A percentile compares a stretch with the other conserved stretches of the same genome.
phyloP scores from a whole-genome alignment of 2,329 filamentous ascomycete genomes.

The Colletotrichum costaricense region DNA sequence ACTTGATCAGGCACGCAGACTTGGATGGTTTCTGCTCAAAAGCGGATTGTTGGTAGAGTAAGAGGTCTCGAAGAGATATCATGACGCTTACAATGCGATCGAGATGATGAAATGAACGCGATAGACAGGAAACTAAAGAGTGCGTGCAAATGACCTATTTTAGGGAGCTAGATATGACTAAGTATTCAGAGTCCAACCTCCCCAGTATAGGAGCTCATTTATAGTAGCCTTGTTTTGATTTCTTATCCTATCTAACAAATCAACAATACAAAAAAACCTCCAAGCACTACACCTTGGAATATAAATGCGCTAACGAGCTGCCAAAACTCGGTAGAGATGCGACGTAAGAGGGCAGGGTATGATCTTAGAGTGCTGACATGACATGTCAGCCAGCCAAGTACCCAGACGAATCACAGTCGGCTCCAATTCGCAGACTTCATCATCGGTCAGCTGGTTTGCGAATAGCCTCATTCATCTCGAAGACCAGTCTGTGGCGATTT shows the following conservation, averaged over 20 bases:
- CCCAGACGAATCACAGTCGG: no score
- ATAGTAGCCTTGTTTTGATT: background rate
- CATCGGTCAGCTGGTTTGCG: no score
- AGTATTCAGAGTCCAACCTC: no score
- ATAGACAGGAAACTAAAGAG: background rate
- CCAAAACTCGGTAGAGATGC: background rate
- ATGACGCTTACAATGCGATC: fast-evolving
- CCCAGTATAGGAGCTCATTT: no score
- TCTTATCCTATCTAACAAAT: background rate
- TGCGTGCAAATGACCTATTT: no score
- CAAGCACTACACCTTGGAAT: background rate
- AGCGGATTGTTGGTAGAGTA: background rate
- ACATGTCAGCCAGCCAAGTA: background rate
- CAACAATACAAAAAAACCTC: background rate
- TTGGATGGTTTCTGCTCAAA: background rate
- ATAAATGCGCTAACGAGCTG: background rate
- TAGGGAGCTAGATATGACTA: no score
- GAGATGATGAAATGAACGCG: background rate
- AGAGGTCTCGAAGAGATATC: no score
- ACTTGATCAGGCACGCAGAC: background rate
- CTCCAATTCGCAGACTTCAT: no score
- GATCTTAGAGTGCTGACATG: background rate
- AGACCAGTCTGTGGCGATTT: background rate
- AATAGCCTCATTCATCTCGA: background rate
- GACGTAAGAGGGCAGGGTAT: no score